phyloP scores from a whole-genome alignment of 192 early-diverging fungal genomes.

The Backusella circina region DNA sequence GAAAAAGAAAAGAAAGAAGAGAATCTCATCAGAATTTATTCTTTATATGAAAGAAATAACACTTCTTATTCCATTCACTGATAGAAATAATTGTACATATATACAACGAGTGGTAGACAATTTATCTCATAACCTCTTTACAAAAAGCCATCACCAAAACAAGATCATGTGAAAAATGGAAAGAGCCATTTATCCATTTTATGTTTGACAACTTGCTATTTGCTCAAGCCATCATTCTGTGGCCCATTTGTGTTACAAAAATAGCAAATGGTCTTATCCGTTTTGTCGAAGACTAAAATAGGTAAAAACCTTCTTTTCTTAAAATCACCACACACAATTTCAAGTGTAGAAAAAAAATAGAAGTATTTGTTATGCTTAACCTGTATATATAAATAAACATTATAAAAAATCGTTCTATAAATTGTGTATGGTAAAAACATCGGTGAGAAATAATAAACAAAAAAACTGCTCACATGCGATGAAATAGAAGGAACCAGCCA shows the following conservation, averaged over 20 bases:
- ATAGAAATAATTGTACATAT: neutral
- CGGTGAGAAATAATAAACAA: neutral
- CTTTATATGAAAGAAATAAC: neutral
- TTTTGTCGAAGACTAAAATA: neutral
- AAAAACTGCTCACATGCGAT: neutral
- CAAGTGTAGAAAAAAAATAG: neutral
- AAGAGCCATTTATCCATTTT: neutral
- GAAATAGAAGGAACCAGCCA: neutral
- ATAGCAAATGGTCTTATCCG: neutral
- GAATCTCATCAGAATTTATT: neutral
- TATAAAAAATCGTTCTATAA: neutral
- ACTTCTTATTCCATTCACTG: neutral
- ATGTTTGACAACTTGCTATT: neutral
- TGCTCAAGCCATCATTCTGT: neutral
- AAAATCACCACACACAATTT: neutral
- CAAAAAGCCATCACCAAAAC: neutral
- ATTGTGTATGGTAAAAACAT: neutral
- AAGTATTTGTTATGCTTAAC: no score
- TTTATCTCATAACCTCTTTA: neutral
- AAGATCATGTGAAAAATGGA: neutral
- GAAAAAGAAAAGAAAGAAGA: neutral
- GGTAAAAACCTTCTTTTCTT: neutral
- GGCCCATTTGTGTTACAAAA: neutral
- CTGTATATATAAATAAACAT: neutral
- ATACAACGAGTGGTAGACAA: neutral